Percentiles rank a stretch among this genome's conserved stretches.
Conservation (phyloP, 2,329 filamentous ascomycete species). For the Aspergillus ochraceoroseus region DNA sequence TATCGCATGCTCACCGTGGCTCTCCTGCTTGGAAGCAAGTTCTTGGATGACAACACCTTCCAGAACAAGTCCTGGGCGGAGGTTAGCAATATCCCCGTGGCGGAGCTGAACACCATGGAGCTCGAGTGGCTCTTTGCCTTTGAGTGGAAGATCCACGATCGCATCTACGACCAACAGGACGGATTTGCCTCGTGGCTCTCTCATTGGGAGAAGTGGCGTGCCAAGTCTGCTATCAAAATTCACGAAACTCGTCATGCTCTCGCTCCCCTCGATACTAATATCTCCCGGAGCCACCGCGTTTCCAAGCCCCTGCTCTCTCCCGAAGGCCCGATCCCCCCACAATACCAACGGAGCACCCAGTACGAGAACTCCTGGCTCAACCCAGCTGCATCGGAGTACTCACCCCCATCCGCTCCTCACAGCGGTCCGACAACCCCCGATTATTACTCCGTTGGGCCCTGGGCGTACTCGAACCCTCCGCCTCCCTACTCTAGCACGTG, state of each 20-base stretch:
- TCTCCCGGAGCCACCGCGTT: constrained; percentile 50
- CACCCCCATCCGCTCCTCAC: constrained; percentile 48
- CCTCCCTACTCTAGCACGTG: constrained; percentile 42
- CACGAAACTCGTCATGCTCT: constrained; percentile 49
- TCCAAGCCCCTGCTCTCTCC: constrained; percentile 49
- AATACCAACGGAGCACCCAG: constrained; percentile 46
- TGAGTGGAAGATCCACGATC: constrained; percentile 79
- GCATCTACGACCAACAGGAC: constrained; percentile 66
- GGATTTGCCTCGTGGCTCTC: constrained; percentile 62
- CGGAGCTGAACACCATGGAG: constrained; percentile 79
- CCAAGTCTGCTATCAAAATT: constrained; percentile 46
- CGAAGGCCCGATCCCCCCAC: constrained; percentile 47
- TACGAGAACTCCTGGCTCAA: constrained; percentile 51
- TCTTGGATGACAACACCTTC: constrained; percentile 94
- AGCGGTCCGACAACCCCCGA: constrained; percentile 47
- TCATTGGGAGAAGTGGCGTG: constrained; percentile 62
- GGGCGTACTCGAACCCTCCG: constrained; percentile 42
- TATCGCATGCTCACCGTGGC: constrained; percentile 84
- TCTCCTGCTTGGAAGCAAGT: constrained; percentile 86
- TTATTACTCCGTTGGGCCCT: constrained; percentile 44
- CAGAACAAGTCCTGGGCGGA: constrained; percentile 97
- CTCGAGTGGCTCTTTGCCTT: constrained; percentile 81
- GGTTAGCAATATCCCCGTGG: constrained; percentile 81
- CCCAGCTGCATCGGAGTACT: constrained; percentile 48
- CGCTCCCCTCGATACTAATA: constrained; percentile 61